Percentiles rank a stretch among this genome's conserved stretches.
These are phyloP conservation scores for Grosmannia huntii DNA, from an alignment of 2,329 filamentous ascomycete genomes.

Conservation along the genomic window DNA sequence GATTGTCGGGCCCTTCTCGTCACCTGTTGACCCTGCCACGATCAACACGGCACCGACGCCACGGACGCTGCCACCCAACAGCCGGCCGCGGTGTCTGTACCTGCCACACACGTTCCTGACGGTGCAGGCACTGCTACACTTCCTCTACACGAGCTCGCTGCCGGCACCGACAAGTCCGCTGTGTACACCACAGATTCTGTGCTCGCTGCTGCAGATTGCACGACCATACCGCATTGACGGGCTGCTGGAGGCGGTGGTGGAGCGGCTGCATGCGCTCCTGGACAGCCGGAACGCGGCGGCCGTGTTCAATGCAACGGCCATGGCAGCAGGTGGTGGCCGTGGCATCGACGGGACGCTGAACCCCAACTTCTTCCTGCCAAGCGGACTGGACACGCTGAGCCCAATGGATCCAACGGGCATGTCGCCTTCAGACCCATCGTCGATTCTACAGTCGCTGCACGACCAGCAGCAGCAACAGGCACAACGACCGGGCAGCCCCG, in stretches of 20 bases:
- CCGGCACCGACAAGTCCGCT: slow-evolving; percentile 63
- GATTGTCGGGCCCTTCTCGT: slow-evolving; percentile 16
- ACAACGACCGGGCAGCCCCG: slow-evolving; percentile 10
- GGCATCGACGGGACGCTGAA: slow-evolving; percentile 58
- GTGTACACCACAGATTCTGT: slow-evolving; percentile 90
- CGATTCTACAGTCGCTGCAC: background rate
- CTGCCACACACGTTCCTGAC: slow-evolving; percentile 87
- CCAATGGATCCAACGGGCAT: slow-evolving; percentile 8
- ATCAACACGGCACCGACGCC: slow-evolving; percentile 47
- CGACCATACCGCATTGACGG: slow-evolving; percentile 90
- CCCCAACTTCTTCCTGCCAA: slow-evolving; percentile 47
- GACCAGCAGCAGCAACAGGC: background rate
- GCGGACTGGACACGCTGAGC: slow-evolving; percentile 30
- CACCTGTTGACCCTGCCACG: slow-evolving; percentile 30
- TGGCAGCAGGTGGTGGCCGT: slow-evolving; percentile 88
- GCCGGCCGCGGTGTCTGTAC: slow-evolving; percentile 75
- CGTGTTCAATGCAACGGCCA: slow-evolving; percentile 95
- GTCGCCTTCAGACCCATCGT: slow-evolving; percentile 7
- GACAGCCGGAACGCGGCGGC: slow-evolving; percentile 92
- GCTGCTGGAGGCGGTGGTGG: slow-evolving; percentile 81
- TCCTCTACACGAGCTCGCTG: slow-evolving; percentile 82
- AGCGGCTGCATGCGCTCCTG: slow-evolving; percentile 75
- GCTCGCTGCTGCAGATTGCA: slow-evolving; percentile 84
- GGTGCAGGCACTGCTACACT: slow-evolving; percentile 80
- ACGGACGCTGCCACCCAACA: slow-evolving; percentile 42